Conservation (phyloP, 352 stramenopile species). For the Pythium aristosporum region DNA sequence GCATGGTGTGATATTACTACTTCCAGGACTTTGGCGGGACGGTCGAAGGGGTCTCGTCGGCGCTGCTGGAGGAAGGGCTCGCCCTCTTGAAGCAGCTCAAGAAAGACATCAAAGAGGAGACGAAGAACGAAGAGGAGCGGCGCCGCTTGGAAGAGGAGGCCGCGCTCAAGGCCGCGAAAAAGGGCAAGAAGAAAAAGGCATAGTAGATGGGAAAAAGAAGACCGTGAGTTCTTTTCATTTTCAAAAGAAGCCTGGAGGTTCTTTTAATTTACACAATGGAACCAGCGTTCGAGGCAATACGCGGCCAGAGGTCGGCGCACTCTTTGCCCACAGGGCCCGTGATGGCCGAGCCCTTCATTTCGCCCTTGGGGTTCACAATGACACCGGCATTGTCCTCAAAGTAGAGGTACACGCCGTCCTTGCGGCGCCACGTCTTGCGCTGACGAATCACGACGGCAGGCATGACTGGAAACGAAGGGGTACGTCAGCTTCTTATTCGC, state of each 20-base stretch:
- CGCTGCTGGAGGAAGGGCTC: constrained; percentile 58
- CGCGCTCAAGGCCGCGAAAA: constrained; percentile 74
- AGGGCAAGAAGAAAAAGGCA: constrained; percentile 78
- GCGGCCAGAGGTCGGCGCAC: constrained; percentile 99
- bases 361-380: constrained; percentile 99
- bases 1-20: background rate
- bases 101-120: constrained; percentile 79
- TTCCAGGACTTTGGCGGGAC: constrained; percentile 38
- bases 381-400: constrained; percentile 99
- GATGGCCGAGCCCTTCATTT: constrained; percentile 99
- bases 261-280: constrained; percentile 95
- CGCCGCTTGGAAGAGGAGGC: constrained; percentile 69
- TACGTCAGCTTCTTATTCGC: background rate
- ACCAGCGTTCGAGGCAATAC: constrained; percentile 99
- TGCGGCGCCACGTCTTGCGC: constrained; percentile 99
- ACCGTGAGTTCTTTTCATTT: constrained; percentile 30
- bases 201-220: constrained; percentile 27
- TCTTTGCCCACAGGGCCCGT: constrained; percentile 99
- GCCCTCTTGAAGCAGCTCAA: constrained; percentile 74
- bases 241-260: constrained; percentile 5
- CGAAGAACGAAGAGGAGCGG: constrained; percentile 73
- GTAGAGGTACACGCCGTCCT: constrained; percentile 99
- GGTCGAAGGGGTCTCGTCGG: constrained; percentile 49
- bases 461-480: constrained; percentile 86
- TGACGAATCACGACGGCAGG: constrained; percentile 99